Evolutionary conservation across 495 filamentous ascomycete species (phyloP), one percentile per base, ranked within the genome.

Genomic region (Tuber calosporum): DNA sequence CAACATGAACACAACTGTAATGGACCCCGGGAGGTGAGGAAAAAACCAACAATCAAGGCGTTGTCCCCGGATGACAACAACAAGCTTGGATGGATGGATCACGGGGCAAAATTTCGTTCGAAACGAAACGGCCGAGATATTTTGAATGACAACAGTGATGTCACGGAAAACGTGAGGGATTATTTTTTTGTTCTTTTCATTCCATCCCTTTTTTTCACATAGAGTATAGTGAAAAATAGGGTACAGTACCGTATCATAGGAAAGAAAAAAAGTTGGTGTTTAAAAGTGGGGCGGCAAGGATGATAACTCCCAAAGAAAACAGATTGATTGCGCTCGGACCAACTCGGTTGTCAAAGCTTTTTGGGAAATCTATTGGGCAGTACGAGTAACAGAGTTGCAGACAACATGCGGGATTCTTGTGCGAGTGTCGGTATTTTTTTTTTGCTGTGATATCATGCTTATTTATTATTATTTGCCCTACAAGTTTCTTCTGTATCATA

Each of bases 311-410:
- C 11, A 15, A 30, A 26, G 30, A 30, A 26, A 34, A 58, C 53
- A 34, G 34, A 62, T 62, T 62, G 26, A 17, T 62, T 62, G 53
- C 53, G 53, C 53, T 62, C 53, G 53, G 53, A 62, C 53, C 53
- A 62, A 62, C 26, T 62, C 13, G 26, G 53, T 62, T 62, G 53
- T 62, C 30, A 62, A 17, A 5, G 53, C 53, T 62, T 30, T 62
- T 30, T 30, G 26, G 13, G 53, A 62, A 62, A 62, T 62, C 53
- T 62, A 62, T 26, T 17, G 53, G 26, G 34, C 53, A 8, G 53
- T 58, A 5, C 53, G 2, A 4, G 15, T 15, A 17, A 26, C 53
- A 62, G 26, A 62, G 15, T 15, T 34, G 53, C 53, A 62, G 26
- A 62, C 53, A 62, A 62, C 53, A 62, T 13, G 53, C 26, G 53